Evolutionary conservation across 2,329 filamentous ascomycete species (phyloP).

Genomic region (Cercospora zeina): DNA sequence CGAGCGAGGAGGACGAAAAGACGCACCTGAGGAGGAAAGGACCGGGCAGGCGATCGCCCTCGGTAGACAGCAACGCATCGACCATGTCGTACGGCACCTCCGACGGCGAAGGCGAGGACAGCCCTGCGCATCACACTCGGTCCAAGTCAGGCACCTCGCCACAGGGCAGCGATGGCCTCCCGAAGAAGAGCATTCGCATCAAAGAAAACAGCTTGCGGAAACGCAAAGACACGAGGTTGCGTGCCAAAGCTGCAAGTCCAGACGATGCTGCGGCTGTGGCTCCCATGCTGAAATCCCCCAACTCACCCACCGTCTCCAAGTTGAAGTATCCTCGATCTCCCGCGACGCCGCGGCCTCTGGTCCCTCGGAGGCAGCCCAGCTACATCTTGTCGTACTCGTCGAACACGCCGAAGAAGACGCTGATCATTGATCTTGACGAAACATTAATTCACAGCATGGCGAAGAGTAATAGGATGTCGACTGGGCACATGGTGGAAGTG

Average conservation of each 20-base stretch:
- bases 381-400: conserved; percentile 66
- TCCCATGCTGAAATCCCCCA: conserved; percentile 88
- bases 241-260: conserved; percentile 33
- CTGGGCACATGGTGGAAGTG: conserved; percentile 98
- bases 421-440: conserved; percentile 94
- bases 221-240: conserved; percentile 66
- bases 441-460: conserved; percentile 98
- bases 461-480: conserved; percentile 92
- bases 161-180: conserved; percentile 20
- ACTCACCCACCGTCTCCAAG: conserved; percentile 63
- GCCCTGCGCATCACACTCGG: conserved; percentile 58
- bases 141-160: conserved; percentile 56
- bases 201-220: conserved; percentile 77
- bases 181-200: conserved; percentile 75
- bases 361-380: conserved; percentile 85
- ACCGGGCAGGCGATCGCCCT: conserved; percentile 44
- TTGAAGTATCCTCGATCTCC: conserved; percentile 89
- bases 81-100: conserved; percentile 65
- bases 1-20: conserved; percentile 40
- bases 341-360: conserved; percentile 82
- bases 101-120: conserved; percentile 58
- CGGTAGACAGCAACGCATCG: conserved; percentile 40
- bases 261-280: conserved; percentile 54
- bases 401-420: conserved; percentile 75
- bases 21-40: conserved; percentile 35